A percentile compares a stretch with the other conserved stretches of the same genome.
These are phyloP conservation scores for Penicillium expansum DNA, from an alignment of 2,329 filamentous ascomycete species.

Conservation along the genomic window DNA sequence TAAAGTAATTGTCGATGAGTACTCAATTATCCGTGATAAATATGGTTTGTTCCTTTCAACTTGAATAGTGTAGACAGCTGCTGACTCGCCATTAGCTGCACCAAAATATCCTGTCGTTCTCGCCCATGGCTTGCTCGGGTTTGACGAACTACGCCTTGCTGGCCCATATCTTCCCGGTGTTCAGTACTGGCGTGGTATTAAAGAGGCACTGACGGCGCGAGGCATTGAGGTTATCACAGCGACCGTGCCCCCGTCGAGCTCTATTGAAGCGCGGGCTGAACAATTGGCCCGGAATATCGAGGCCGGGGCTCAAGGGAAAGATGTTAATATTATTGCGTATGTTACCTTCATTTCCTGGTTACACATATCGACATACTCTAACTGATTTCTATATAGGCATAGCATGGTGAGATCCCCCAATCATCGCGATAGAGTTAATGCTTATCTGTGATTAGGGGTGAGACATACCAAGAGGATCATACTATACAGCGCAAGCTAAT, in stretches of 20 bases:
- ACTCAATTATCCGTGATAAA: constrained; percentile 55
- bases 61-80: background rate
- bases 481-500: constrained; percentile 17
- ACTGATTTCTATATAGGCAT: constrained; percentile 34
- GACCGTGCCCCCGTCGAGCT: constrained; percentile 57
- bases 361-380: background rate
- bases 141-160: constrained; percentile 59
- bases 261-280: constrained; percentile 57
- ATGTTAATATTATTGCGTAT: constrained; percentile 64
- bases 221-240: constrained; percentile 62
- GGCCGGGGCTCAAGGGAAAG: constrained; percentile 52
- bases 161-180: constrained; percentile 56
- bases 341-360: constrained; percentile 23
- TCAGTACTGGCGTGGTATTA: constrained; percentile 64
- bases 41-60: constrained; percentile 48
- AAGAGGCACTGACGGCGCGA: constrained; percentile 55
- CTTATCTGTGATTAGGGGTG: constrained; percentile 32
- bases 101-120: constrained; percentile 60
- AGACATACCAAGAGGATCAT: constrained; percentile 11
- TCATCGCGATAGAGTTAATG: background rate
- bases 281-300: constrained; percentile 55
- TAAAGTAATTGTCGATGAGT: constrained; percentile 59
- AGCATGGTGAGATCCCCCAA: constrained; percentile 44
- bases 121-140: constrained; percentile 65
- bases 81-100: constrained; percentile 26